phyloP scores from a whole-genome alignment of 164 flowering plant species.

The Umbilicus rupestris region DNA sequence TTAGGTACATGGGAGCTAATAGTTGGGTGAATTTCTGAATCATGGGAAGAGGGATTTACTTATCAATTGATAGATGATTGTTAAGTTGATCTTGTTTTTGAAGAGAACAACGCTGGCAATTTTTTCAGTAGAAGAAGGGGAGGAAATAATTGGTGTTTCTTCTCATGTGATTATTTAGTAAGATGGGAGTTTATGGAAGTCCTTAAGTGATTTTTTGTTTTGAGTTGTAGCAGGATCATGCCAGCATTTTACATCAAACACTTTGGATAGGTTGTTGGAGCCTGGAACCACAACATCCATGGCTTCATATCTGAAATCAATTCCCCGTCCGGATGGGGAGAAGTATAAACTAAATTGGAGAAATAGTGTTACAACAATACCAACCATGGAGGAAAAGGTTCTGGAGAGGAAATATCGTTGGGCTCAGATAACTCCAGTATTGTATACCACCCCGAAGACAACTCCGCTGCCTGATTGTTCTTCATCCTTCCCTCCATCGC shows the following conservation, averaged over 20 bases:
- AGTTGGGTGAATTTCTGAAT: too few species aligned
- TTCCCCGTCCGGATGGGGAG: conserved; percentile 6
- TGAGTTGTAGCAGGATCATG: conserved; percentile 38
- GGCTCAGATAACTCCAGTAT: conserved; percentile 47
- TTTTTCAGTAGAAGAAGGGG: too few species aligned
- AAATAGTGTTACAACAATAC: conserved; percentile 13
- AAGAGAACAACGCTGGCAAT: too few species aligned
- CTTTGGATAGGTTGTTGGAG: conserved; percentile 68
- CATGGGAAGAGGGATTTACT: too few species aligned
- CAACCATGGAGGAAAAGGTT: conserved; percentile 15
- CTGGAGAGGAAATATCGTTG: conserved; percentile 25
- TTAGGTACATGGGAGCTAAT: too few species aligned
- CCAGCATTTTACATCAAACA: conserved; percentile 63
- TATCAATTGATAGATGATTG: too few species aligned
- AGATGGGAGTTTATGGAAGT: too few species aligned
- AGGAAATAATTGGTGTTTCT: too few species aligned
- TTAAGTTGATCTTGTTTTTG: too few species aligned
- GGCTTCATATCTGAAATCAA: conserved; percentile 14
- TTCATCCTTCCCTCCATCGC: conserved; percentile 70
- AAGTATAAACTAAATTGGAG: conserved; percentile 23
- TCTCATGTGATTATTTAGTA: too few species aligned
- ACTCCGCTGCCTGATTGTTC: conserved; percentile 86
- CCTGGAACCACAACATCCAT: conserved; percentile 31
- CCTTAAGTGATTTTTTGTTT: not conserved
- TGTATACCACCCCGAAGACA: conserved; percentile 63